These are phyloP conservation scores for Ophiostoma populinum DNA, from an alignment of 2,329 filamentous ascomycete genomes.

Conservation along the genomic window DNA sequence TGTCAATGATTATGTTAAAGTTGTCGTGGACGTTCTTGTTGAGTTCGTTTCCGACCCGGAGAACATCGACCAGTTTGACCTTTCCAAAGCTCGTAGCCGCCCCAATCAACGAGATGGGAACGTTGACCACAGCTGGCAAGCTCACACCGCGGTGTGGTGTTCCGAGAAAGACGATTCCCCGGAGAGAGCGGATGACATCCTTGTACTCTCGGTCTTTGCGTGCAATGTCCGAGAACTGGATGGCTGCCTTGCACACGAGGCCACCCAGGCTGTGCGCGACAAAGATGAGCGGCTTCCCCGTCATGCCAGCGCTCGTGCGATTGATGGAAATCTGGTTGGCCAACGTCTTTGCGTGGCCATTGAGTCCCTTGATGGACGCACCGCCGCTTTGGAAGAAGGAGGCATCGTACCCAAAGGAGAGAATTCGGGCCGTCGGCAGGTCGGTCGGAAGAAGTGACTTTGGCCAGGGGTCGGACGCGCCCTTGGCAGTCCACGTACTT, in stretches of 20 bases:
- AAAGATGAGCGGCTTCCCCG: neutral
- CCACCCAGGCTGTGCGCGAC: neutral
- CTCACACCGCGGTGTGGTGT: neutral
- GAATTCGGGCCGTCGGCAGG: neutral
- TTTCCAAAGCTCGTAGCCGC: neutral
- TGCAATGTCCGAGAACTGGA: neutral
- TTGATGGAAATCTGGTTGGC: neutral
- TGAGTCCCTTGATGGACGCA: neutral
- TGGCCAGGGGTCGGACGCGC: neutral
- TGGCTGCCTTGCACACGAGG: neutral
- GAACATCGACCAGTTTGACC: neutral
- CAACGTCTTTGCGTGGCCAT: neutral
- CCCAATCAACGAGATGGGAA: neutral
- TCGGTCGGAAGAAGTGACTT: neutral
- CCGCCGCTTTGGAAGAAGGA: neutral
- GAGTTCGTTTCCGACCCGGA: neutral
- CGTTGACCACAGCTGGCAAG: neutral
- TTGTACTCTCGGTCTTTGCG: neutral
- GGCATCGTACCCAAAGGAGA: neutral
- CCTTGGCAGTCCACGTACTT: neutral
- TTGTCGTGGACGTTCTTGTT: neutral
- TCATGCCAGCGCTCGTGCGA: neutral
- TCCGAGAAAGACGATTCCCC: neutral
- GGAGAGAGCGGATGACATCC: neutral
- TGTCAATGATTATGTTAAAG: neutral